A percentile compares a stretch with the other conserved stretches of the same genome.
These are phyloP conservation scores for Mortierella sp. DNA, from an alignment of 371 early-diverging fungal species.

Conservation along the genomic window DNA sequence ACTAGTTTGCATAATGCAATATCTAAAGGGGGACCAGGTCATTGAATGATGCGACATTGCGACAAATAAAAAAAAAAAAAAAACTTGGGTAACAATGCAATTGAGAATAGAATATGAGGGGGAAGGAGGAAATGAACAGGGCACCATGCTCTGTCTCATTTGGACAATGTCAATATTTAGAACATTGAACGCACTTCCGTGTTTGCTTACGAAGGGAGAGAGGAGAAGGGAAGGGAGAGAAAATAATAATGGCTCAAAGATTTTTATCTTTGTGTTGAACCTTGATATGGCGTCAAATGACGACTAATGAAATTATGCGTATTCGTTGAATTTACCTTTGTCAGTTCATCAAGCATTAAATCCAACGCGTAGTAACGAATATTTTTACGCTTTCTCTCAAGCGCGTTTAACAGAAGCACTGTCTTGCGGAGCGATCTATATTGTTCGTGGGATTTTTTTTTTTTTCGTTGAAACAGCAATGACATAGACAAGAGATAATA, in stretches of 20 bases:
- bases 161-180: neutral
- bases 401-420: conserved; percentile 78
- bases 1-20: too few relatives aligned
- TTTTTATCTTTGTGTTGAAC: neutral
- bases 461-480: too few relatives aligned
- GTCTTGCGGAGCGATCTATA: conserved; percentile 89
- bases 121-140: neutral
- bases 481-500: neutral
- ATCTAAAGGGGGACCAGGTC: too few relatives aligned
- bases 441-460: neutral
- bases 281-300: conserved; percentile 55
- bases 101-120: neutral
- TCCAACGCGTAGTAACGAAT: conserved; percentile 95
- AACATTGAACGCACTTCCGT: too few relatives aligned
- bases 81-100: neutral
- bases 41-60: neutral
- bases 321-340: conserved; percentile 51
- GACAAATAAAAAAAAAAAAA: neutral
- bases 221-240: too few relatives aligned
- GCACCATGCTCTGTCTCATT: neutral
- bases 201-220: too few relatives aligned
- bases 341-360: conserved; percentile 84
- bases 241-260: too few relatives aligned
- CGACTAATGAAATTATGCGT: conserved; percentile 42
- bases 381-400: conserved; percentile 70